These are phyloP conservation scores for Nakazawaea siamensis DNA, from an alignment of 805 yeast genomes.

Conservation along the genomic window DNA sequence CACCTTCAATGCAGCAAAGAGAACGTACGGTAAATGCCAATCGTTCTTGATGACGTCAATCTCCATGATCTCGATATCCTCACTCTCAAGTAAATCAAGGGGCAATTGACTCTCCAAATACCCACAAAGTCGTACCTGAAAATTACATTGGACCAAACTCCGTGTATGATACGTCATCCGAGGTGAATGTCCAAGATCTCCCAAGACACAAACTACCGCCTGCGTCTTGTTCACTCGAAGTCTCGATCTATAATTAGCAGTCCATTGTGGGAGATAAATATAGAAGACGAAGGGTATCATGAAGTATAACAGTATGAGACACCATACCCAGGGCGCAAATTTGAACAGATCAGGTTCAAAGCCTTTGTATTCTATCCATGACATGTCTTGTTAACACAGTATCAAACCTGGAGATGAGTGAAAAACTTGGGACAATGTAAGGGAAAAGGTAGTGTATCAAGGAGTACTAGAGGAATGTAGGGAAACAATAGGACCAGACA, in stretches of 20 bases:
- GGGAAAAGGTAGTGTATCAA: no score
- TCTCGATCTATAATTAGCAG: slow-evolving; percentile 14
- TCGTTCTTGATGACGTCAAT: slow-evolving; percentile 33
- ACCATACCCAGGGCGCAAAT: slow-evolving; percentile 32
- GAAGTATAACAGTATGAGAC: slow-evolving; percentile 36
- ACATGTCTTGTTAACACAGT: no score
- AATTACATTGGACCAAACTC: slow-evolving; percentile 63
- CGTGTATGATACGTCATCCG: slow-evolving; percentile 87
- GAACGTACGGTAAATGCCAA: slow-evolving; percentile 37
- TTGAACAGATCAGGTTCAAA: slow-evolving; percentile 13
- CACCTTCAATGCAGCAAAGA: slow-evolving; percentile 56
- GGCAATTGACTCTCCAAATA: slow-evolving; percentile 58
- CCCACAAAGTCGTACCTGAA: slow-evolving; percentile 79
- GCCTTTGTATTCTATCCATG: slow-evolving; percentile 12
- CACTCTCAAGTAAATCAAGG: slow-evolving; percentile 37
- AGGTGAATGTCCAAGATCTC: slow-evolving; percentile 94
- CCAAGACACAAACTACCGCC: slow-evolving; percentile 75
- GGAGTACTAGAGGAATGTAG: no score
- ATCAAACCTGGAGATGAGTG: no score
- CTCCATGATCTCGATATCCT: slow-evolving; percentile 41
- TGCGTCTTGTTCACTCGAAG: slow-evolving; percentile 29
- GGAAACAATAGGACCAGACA: no score
- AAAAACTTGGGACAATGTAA: no score
- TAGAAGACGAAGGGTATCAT: slow-evolving; percentile 36
- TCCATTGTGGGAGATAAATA: slow-evolving; percentile 28